Conservation (phyloP, 176 grass and related monocot genomes). For the Carex kokanica region DNA sequence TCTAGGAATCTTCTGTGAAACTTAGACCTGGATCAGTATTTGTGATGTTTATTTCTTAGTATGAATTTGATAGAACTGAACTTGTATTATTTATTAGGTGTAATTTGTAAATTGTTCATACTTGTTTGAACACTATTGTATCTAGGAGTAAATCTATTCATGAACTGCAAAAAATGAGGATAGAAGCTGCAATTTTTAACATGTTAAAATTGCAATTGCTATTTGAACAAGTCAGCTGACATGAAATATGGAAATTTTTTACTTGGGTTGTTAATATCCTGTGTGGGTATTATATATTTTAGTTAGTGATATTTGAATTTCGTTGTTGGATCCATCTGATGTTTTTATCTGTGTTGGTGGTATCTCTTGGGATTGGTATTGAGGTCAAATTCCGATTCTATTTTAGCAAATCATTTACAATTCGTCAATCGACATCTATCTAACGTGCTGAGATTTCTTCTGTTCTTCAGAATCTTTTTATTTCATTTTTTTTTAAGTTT, state of each 20-base stretch:
- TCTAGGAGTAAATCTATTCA: background rate
- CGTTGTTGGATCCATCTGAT: background rate
- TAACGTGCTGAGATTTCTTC: background rate
- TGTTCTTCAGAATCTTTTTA: background rate
- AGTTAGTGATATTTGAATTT: conserved; percentile 8
- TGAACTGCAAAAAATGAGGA: background rate
- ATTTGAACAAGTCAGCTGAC: background rate
- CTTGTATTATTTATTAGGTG: background rate
- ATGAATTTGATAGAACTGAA: background rate
- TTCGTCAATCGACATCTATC: background rate
- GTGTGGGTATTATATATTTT: background rate
- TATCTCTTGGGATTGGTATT: background rate
- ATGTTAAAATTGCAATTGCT: background rate
- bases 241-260: background rate
- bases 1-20: background rate
- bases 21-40: background rate
- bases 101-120: background rate
- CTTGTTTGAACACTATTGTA: background rate
- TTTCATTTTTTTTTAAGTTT: background rate
- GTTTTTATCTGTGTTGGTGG: background rate
- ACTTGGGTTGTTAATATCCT: background rate
- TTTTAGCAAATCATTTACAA: background rate
- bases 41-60: background rate
- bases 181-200: background rate
- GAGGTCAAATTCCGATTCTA: background rate